phyloP scores from a whole-genome alignment of 2,329 filamentous ascomycete species.

The Sphaerulina vaccinii region DNA sequence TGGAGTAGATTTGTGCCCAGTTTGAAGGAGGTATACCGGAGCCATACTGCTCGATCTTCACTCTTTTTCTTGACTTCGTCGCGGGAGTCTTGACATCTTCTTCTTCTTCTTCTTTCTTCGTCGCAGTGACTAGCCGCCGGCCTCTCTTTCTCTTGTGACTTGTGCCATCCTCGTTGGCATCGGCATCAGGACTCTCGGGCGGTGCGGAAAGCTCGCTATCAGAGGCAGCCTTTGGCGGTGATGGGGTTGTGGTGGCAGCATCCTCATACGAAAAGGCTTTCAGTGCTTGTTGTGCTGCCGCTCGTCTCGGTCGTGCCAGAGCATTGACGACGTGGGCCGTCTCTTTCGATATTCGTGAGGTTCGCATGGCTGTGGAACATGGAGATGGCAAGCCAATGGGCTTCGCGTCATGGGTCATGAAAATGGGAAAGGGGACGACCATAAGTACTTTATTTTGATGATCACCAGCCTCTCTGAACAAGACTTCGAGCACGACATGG shows the following conservation, averaged over 20 bases:
- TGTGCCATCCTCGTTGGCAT: constrained; percentile 11
- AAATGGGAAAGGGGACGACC: too few species aligned
- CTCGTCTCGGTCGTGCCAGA: constrained; percentile 15
- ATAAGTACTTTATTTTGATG: too few species aligned
- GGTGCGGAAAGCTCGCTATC: constrained; percentile 22
- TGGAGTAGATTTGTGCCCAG: constrained; percentile 79
- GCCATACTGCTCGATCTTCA: constrained; percentile 28
- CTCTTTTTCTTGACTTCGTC: constrained; percentile 38
- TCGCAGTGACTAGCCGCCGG: constrained; percentile 30
- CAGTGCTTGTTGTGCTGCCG: constrained; percentile 25
- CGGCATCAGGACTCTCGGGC: constrained; percentile 13
- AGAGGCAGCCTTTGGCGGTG: not conserved
- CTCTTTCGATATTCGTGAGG: constrained; percentile 28
- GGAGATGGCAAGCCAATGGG: constrained; percentile 6
- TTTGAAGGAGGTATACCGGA: constrained; percentile 61
- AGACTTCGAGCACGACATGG: too few species aligned
- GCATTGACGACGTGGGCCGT: constrained; percentile 27
- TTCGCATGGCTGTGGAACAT: constrained; percentile 19
- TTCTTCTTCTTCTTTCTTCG: constrained; percentile 10
- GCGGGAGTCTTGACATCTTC: constrained; percentile 29
- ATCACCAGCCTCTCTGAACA: too few species aligned
- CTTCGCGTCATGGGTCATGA: too few species aligned
- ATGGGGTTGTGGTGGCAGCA: not conserved
- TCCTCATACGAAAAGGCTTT: constrained; percentile 21
- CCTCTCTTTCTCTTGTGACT: constrained; percentile 31